Evolutionary conservation across 2,329 filamentous ascomycete genomes (phyloP), one percentile per base, ranked within the genome.

Genomic region (Pestalotiopsis sp.): DNA sequence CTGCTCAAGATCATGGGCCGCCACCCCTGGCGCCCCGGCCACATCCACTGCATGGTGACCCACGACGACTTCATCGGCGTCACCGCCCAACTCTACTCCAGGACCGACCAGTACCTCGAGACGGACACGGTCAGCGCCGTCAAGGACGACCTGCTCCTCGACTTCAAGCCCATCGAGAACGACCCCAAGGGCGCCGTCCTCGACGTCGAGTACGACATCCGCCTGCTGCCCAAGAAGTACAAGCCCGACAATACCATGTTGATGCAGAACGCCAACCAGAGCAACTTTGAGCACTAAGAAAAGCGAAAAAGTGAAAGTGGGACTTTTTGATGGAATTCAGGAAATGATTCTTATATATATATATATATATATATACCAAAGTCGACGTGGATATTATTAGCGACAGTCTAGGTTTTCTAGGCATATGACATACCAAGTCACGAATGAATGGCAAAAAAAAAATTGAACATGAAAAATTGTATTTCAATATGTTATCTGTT

Each of bases 81-180:
- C 38, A 67, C 66, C 6, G 92, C 91, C 0, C 90, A 93, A 75
- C 88, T 92, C 65, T 93, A 92, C 75, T 89, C 92, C 76, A 81
- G 84, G 61, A 80, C 84, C 63, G 85, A 88, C 76, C 82, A 87
- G 70, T 90, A 91, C 73, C 81, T 92, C n/a, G 70, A 72, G 23
- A 77, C 79, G 41, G 81, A 83, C 69, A 74, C 78, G 0, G 82
- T 82, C 0, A 83, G 80, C 71, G 81, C 80, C 1, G 81, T 83
- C n/a, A 83, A 83, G 76, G 76, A 81, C 36, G 78, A 78, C 23
- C 72, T 83, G n/a, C 72, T 79, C 6, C 75, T 82, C 5, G 72
- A 77, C 20, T 82, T 83, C 72, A 73, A 71, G 65, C 76, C 78
- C 6, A 69, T 71, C 6, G 66, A 77, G 17, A 74, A 71, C 20